A percentile compares a stretch with the other conserved stretches of the same genome.
phyloP scores from a whole-genome alignment of 371 early-diverging fungal species.

The Mortierella sp. region DNA sequence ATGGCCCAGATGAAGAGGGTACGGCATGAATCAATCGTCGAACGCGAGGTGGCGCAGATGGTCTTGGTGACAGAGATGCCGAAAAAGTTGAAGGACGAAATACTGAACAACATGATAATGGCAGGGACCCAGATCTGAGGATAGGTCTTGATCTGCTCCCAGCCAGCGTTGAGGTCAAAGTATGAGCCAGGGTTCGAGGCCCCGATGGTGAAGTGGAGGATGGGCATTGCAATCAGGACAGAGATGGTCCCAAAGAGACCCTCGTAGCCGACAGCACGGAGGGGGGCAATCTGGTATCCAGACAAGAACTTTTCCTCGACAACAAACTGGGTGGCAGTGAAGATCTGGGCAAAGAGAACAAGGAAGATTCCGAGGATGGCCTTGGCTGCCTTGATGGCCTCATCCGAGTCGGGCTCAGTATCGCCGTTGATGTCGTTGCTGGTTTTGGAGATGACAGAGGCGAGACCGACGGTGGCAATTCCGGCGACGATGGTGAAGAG shows the following conservation, averaged over 20 bases:
- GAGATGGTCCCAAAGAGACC: conserved; percentile 91
- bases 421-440: conserved; percentile 14
- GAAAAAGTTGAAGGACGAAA: conserved; percentile 96
- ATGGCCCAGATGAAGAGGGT: conserved; percentile 97
- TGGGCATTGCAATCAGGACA: conserved; percentile 77
- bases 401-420: conserved; percentile 27
- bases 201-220: conserved; percentile 82
- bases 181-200: conserved; percentile 72
- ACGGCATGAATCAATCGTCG: conserved; percentile 96
- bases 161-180: conserved; percentile 87
- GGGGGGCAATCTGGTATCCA: conserved; percentile 82
- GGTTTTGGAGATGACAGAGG: conserved; percentile 67
- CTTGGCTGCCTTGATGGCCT: conserved; percentile 45
- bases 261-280: conserved; percentile 94
- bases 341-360: conserved; percentile 91
- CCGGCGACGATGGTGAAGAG: conserved; percentile 85
- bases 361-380: conserved; percentile 81
- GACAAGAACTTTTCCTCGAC: conserved; percentile 93
- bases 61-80: conserved; percentile 91
- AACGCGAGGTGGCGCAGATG: conserved; percentile 90
- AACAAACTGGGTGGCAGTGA: conserved; percentile 95
- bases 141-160: conserved; percentile 76
- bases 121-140: conserved; percentile 81
- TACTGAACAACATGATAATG: conserved; percentile 86
- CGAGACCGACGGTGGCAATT: conserved; percentile 89